These are phyloP conservation scores for Syzygium malaccense DNA, from an alignment of 441 rosid genomes.

Conservation along the genomic window DNA sequence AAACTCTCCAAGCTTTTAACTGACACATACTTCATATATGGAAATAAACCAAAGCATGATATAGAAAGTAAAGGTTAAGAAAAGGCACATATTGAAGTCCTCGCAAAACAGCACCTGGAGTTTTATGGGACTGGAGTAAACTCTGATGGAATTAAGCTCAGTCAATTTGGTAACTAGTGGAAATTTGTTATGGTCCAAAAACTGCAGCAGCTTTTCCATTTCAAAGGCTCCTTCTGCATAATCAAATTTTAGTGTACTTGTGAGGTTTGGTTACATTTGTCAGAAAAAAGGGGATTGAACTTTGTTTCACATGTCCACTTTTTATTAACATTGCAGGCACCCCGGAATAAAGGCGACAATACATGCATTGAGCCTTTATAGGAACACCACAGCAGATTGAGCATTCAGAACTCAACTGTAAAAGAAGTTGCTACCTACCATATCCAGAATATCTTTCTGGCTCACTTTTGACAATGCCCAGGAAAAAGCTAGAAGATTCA, in stretches of 20 bases:
- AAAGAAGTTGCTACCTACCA: slow-evolving; percentile 41
- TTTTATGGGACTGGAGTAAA: slow-evolving; percentile 67
- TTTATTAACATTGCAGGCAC: neutral
- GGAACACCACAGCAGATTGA: neutral
- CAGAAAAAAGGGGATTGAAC: neutral
- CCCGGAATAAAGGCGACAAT: neutral
- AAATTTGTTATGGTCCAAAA: slow-evolving; percentile 64
- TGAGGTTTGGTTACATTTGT: neutral
- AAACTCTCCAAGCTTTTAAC: neutral
- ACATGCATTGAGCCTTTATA: neutral
- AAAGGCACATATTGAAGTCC: neutral
- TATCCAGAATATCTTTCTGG: slow-evolving; percentile 63
- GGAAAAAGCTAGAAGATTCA: slow-evolving; percentile 27
- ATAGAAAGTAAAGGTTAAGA: neutral
- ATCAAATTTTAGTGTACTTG: neutral
- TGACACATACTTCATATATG: neutral
- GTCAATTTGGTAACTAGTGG: slow-evolving; percentile 72
- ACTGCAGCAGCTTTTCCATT: slow-evolving; percentile 46
- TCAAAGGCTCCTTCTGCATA: slow-evolving; percentile 58
- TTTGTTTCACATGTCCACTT: neutral
- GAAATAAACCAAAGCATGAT: neutral
- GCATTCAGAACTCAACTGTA: neutral
- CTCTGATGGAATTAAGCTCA: slow-evolving; percentile 60
- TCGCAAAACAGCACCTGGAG: slow-evolving; percentile 48
- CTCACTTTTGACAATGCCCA: slow-evolving; percentile 79